Percentiles rank a stretch among this genome's conserved stretches.
phyloP scores from a whole-genome alignment of 768 basidiomycete species.

The Auriscalpium microsporum region DNA sequence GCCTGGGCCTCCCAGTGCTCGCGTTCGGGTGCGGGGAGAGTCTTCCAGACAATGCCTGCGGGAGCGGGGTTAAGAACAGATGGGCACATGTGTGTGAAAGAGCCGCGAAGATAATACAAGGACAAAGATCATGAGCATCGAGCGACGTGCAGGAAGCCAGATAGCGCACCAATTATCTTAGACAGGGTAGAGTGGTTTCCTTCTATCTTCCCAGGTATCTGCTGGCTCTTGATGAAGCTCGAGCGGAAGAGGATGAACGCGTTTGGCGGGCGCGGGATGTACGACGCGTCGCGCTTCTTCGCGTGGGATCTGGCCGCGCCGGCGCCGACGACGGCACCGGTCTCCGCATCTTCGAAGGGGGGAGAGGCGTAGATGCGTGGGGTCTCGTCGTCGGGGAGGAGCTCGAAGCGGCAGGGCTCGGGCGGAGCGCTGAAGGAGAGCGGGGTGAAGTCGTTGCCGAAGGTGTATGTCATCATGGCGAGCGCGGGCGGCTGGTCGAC shows the following conservation, averaged over 20 bases:
- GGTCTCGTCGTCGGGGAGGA: constrained; percentile 15
- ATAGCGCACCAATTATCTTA: constrained; percentile 64
- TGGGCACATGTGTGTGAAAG: too few relatives aligned
- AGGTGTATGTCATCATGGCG: constrained; percentile 46
- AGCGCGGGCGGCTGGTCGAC: constrained; percentile 44
- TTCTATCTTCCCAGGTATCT: constrained; percentile 68
- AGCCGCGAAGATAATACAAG: too few relatives aligned
- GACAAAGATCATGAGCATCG: not conserved
- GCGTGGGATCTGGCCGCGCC: constrained; percentile 39
- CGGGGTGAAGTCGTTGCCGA: constrained; percentile 51
- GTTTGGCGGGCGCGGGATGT: constrained; percentile 79
- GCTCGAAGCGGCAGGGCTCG: constrained; percentile 23
- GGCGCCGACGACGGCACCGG: constrained; percentile 22
- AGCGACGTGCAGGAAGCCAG: constrained; percentile 3
- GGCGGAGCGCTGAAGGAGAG: constrained; percentile 36
- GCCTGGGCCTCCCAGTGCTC: constrained; percentile 74
- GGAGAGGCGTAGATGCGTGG: constrained; percentile 18
- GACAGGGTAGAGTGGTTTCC: constrained; percentile 73
- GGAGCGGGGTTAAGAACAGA: too few relatives aligned
- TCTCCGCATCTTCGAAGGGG: not conserved
- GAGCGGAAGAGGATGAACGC: constrained; percentile 83
- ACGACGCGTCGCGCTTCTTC: constrained; percentile 59
- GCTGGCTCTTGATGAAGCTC: constrained; percentile 65
- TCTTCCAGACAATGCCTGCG: constrained; percentile 67
- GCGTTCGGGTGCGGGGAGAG: constrained; percentile 56